Evolutionary conservation across 2,329 filamentous ascomycete species (phyloP).

Genomic region (Teratosphaeria gauchensis): DNA sequence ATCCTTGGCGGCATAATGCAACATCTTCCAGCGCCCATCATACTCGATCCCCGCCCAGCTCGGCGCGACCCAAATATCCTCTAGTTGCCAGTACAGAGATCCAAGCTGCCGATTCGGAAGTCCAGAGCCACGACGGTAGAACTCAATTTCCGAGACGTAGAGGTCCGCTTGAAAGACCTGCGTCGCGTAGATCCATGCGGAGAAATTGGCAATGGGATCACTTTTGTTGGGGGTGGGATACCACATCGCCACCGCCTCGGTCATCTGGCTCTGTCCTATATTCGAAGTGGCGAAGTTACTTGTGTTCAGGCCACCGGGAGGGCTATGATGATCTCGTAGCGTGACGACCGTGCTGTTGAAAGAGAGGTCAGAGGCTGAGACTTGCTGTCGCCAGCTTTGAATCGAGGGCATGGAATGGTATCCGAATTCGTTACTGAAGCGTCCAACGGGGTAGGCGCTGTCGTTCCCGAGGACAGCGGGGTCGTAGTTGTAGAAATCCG

Average conservation of each 20-base stretch:
- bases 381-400: conserved; percentile 47
- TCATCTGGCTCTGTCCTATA: conserved; percentile 49
- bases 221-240: conserved; percentile 48
- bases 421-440: conserved; percentile 56
- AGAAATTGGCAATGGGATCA: conserved; percentile 48
- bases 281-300: conserved; percentile 35
- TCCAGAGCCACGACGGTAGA: conserved; percentile 51
- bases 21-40: conserved; percentile 52
- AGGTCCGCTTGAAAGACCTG: conserved; percentile 57
- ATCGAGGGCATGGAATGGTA: conserved; percentile 52
- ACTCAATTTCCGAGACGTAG: conserved; percentile 51
- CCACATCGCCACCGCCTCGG: conserved; percentile 44
- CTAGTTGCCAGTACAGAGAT: conserved; percentile 55
- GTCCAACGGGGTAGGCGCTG: conserved; percentile 46
- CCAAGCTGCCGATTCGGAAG: conserved; percentile 49
- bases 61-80: conserved; percentile 51
- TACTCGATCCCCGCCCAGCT: conserved; percentile 57
- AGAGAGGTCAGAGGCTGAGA: conserved; percentile 41
- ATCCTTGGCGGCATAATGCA: conserved; percentile 50
- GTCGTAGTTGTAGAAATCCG: conserved; percentile 48
- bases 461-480: conserved; percentile 44
- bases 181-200: conserved; percentile 51
- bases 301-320: conserved; percentile 39
- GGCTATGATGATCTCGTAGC: conserved; percentile 52
- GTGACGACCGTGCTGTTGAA: conserved; percentile 50